Evolutionary conservation across 176 grass and related monocot species (phyloP).

Genomic region (Aegilops bicornis): DNA sequence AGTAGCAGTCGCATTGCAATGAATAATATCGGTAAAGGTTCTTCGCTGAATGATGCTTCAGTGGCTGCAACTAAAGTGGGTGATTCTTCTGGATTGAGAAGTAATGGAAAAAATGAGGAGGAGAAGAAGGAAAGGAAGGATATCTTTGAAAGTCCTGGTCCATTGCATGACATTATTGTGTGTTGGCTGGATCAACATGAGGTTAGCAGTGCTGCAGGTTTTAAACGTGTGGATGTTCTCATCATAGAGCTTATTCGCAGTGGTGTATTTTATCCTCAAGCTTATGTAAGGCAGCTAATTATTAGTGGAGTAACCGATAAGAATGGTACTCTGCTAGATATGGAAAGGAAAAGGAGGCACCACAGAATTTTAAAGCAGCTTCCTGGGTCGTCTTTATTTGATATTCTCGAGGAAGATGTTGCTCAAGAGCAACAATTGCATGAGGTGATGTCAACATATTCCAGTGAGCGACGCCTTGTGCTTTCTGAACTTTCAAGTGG

Average conservation of each 20-base stretch:
- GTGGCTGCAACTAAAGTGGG: slow-evolving; percentile 28
- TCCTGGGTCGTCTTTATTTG: slow-evolving; percentile 66
- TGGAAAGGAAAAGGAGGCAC: slow-evolving; percentile 81
- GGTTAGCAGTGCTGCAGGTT: slow-evolving; percentile 67
- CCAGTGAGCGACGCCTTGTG: slow-evolving; percentile 85
- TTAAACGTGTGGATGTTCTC: slow-evolving; percentile 70
- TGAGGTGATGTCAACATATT: slow-evolving; percentile 71
- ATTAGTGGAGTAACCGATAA: slow-evolving; percentile 86
- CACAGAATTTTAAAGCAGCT: slow-evolving; percentile 90
- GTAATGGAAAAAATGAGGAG: slow-evolving; percentile 41
- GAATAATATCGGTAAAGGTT: slow-evolving; percentile 47
- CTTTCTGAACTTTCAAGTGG: slow-evolving; percentile 67
- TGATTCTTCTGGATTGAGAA: slow-evolving; percentile 42
- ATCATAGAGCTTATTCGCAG: slow-evolving; percentile 76
- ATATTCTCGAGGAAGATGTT: slow-evolving; percentile 79
- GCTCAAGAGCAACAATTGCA: slow-evolving; percentile 51
- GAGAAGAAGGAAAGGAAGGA: slow-evolving; percentile 65
- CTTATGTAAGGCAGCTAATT: slow-evolving; percentile 97
- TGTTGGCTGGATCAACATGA: slow-evolving; percentile 99
- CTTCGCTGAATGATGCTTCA: slow-evolving; percentile 49
- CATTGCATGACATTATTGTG: slow-evolving; percentile 91
- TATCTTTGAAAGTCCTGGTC: slow-evolving; percentile 89
- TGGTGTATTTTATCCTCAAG: slow-evolving; percentile 91
- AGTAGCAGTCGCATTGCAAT: slow-evolving; percentile 45
- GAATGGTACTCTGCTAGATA: slow-evolving; percentile 61